Evolutionary conservation across 169 alveolate species (phyloP).

Genomic region (Fabrea salina): DNA sequence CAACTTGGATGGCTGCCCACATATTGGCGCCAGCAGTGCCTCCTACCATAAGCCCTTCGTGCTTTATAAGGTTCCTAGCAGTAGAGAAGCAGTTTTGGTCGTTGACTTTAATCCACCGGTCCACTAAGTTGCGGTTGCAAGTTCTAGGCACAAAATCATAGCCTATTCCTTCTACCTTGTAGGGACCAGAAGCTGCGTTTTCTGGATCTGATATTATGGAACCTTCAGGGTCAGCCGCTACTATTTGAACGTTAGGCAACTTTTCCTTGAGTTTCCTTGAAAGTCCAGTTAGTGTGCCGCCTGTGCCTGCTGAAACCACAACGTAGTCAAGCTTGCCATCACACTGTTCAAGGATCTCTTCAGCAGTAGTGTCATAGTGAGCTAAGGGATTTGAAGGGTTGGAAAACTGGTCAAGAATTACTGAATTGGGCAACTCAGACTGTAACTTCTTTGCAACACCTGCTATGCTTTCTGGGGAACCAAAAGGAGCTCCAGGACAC

Average conservation of each 20-base stretch:
- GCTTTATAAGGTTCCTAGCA: constrained; percentile 72
- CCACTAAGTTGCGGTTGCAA: constrained; percentile 56
- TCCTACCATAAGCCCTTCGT: constrained; percentile 86
- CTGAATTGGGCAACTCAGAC: constrained; percentile 65
- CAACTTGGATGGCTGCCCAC: constrained; percentile 74
- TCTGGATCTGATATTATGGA: constrained; percentile 75
- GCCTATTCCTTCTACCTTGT: constrained; percentile 87
- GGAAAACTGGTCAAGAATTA: constrained; percentile 86
- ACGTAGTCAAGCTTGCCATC: constrained; percentile 85
- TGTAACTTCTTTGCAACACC: constrained; percentile 64
- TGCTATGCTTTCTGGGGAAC: constrained; percentile 59
- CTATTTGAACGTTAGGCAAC: constrained; percentile 71
- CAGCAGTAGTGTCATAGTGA: constrained; percentile 91
- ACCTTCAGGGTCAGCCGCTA: constrained; percentile 91
- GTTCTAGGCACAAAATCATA: constrained; percentile 81
- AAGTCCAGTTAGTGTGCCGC: constrained; percentile 91
- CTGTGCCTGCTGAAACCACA: constrained; percentile 89
- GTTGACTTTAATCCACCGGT: constrained; percentile 71
- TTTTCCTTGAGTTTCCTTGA: constrained; percentile 85
- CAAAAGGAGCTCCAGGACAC: constrained; percentile 81
- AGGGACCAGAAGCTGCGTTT: constrained; percentile 14
- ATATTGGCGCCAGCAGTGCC: constrained; percentile 83
- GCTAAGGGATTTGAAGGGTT: constrained; percentile 88
- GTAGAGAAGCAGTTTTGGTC: constrained; percentile 71
- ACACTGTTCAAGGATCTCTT: constrained; percentile 84